These are phyloP conservation scores for Rugonectria rugulosa DNA, from an alignment of 2,329 filamentous ascomycete species.

Conservation along the genomic window DNA sequence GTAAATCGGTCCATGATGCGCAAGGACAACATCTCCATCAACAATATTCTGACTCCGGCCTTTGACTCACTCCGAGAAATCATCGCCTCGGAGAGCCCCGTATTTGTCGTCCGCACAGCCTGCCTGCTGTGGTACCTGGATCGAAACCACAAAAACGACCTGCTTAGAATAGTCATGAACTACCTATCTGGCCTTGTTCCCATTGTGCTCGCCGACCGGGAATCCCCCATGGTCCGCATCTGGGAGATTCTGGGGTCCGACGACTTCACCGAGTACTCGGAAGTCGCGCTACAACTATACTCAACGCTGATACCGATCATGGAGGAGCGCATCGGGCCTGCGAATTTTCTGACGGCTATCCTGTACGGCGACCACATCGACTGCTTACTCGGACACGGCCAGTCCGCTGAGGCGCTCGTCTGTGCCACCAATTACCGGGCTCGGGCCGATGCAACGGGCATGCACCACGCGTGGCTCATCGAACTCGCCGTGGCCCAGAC, in stretches of 20 bases:
- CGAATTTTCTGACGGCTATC: constrained; percentile 44
- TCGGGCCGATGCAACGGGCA: constrained; percentile 40
- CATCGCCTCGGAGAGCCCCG: constrained; percentile 43
- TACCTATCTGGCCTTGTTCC: constrained; percentile 42
- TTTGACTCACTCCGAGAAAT: constrained; percentile 47
- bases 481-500: constrained; percentile 44
- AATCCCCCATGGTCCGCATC: constrained; percentile 42
- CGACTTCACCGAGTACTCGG: constrained; percentile 44
- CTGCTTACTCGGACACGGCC: constrained; percentile 39
- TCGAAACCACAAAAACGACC: constrained; percentile 43
- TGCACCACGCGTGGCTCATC: constrained; percentile 41
- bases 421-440: constrained; percentile 39
- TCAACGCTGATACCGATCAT: constrained; percentile 40
- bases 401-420: constrained; percentile 38
- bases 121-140: constrained; percentile 48
- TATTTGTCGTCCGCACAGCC: constrained; percentile 44
- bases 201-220: constrained; percentile 40
- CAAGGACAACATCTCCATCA: constrained; percentile 43
- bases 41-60: constrained; percentile 42
- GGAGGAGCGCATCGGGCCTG: constrained; percentile 42
- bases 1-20: constrained; percentile 44
- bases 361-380: constrained; percentile 47
- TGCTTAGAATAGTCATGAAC: constrained; percentile 43
- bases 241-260: constrained; percentile 42
- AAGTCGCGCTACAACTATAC: constrained; percentile 43